Percentiles rank a stretch among this genome's conserved stretches.
Evolutionary conservation across 192 early-diverging fungal genomes (phyloP).

Genomic region (Dissophora globulifera): DNA sequence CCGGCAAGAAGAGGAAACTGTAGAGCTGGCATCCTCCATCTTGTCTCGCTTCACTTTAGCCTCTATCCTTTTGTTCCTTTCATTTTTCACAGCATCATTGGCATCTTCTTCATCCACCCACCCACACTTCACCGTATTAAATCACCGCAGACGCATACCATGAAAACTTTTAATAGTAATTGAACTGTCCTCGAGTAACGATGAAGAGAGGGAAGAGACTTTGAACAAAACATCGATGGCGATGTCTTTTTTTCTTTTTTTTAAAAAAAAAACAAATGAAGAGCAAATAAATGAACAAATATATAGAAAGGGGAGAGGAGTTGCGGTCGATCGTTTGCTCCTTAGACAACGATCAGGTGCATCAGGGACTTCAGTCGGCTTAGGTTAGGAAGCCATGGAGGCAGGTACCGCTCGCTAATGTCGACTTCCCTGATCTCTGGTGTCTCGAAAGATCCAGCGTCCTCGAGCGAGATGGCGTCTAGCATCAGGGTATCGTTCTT

Average conservation of each 20-base stretch:
- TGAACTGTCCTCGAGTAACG: no score
- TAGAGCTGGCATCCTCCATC: conserved; percentile 5
- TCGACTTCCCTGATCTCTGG: conserved; percentile 60
- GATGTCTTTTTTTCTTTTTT: conserved; percentile 24
- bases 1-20: conserved; percentile 54
- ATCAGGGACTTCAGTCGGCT: conserved; percentile 48
- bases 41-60: no score
- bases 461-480: conserved; percentile 78
- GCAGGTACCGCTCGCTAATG: conserved; percentile 58
- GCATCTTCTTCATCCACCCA: conserved; percentile 11
- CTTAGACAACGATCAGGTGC: conserved; percentile 48
- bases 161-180: no score
- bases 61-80: background rate
- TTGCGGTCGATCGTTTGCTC: no score
- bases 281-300: conserved; percentile 5
- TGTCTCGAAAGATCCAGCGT: conserved; percentile 69
- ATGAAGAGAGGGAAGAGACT: no score
- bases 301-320: no score
- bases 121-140: conserved; percentile 25
- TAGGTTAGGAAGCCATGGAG: conserved; percentile 52
- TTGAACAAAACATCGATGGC: conserved; percentile 10
- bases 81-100: background rate
- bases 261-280: no score
- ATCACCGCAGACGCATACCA: conserved; percentile 16
- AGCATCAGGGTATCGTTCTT: conserved; percentile 91